Conservation (phyloP, 306 rosid species). For the Castanospermum australe region DNA sequence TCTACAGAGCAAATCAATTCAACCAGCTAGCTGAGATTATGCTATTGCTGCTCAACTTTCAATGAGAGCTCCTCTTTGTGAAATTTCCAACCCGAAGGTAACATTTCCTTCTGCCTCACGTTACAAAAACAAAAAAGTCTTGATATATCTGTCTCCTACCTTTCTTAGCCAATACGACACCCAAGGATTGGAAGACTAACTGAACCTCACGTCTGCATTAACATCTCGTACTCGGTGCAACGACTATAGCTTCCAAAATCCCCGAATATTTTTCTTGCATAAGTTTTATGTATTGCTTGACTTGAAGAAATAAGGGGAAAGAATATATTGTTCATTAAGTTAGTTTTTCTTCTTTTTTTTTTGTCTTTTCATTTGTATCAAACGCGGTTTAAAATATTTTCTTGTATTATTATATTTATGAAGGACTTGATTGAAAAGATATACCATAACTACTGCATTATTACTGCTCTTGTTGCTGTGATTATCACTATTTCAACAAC, state of each 20-base stretch:
- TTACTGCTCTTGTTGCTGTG: no score
- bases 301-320: no score
- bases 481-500: no score
- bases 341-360: no score
- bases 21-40: neutral
- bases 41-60: neutral
- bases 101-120: conserved; percentile 46
- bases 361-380: no score
- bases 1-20: neutral
- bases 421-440: no score
- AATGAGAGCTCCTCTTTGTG: neutral
- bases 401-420: no score
- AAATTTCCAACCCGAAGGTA: neutral
- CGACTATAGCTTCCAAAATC: neutral
- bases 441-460: no score
- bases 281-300: neutral
- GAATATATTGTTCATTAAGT: no score
- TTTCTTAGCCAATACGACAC: neutral
- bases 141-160: neutral
- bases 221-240: neutral
- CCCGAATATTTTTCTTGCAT: neutral
- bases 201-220: neutral
- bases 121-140: neutral
- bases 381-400: no score
- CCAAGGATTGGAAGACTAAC: neutral